These are phyloP conservation scores for Nothopassalora personata DNA, from an alignment of 2,329 filamentous ascomycete genomes.

Conservation along the genomic window DNA sequence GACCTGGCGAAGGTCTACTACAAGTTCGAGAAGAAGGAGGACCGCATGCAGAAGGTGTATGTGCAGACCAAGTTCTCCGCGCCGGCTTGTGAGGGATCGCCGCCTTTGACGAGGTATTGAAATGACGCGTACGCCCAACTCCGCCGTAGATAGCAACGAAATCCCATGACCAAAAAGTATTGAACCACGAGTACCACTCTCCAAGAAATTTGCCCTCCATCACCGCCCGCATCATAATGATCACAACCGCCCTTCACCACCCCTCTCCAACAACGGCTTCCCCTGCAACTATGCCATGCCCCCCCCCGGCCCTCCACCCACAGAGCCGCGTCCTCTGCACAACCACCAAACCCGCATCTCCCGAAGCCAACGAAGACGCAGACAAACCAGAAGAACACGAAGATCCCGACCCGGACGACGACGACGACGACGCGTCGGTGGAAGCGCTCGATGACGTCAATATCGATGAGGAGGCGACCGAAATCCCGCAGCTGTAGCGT, in stretches of 20 bases:
- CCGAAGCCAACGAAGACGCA: background rate
- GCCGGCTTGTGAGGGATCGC: constrained; percentile 47
- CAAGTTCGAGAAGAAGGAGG: constrained; percentile 64
- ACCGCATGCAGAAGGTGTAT: constrained; percentile 77
- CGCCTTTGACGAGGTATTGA: constrained; percentile 46
- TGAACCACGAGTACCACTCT: background rate
- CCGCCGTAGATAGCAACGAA: background rate
- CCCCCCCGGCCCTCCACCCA: background rate
- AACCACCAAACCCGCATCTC: background rate
- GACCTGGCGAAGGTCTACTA: constrained; percentile 50
- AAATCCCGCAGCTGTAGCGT: background rate
- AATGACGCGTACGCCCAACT: background rate
- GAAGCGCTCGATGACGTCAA: background rate
- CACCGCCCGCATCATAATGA: background rate
- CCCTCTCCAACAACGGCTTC: background rate
- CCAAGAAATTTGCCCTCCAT: background rate
- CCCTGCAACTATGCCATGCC: background rate
- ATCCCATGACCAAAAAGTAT: background rate
- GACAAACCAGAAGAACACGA: background rate
- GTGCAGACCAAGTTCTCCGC: constrained; percentile 55
- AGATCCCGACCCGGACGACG: background rate
- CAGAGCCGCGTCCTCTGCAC: background rate
- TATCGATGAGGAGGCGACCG: background rate
- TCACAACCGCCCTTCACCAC: background rate
- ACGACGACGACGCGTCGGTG: no score